Conservation (phyloP, 257 asterid genomes). For the Schizonepeta tenuifolia region DNA sequence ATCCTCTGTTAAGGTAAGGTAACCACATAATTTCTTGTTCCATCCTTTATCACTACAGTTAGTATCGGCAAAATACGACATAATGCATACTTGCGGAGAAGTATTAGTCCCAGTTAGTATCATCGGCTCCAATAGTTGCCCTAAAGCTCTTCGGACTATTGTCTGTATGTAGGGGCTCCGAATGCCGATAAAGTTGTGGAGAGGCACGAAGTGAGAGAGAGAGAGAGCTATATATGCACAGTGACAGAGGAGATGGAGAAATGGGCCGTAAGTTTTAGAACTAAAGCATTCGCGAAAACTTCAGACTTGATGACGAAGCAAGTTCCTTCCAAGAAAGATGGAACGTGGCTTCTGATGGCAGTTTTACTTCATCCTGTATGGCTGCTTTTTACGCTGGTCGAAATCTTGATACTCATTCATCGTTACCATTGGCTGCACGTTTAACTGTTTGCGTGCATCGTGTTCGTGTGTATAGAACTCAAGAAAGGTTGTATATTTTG, state of each 20-base stretch:
- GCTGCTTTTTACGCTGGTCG: neutral
- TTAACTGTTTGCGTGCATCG: no score
- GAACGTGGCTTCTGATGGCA: neutral
- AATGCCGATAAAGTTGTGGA: no score
- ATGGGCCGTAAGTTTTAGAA: conserved; percentile 32
- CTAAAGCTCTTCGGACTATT: no score
- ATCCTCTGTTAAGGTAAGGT: conserved; percentile 33
- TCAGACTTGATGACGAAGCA: no score
- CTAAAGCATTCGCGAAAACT: neutral
- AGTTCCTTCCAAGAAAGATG: conserved; percentile 1
- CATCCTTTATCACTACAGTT: neutral
- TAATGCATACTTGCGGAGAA: no score
- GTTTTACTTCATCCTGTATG: neutral
- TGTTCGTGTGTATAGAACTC: no score
- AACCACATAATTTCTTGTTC: neutral
- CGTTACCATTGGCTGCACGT: no score
- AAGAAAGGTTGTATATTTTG: no score
- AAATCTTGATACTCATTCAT: no score
- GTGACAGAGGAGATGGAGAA: conserved; percentile 44
- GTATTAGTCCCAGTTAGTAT: no score
- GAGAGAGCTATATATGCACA: conserved; percentile 46
- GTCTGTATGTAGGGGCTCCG: no score
- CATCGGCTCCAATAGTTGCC: no score
- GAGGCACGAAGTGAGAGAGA: conserved; percentile 40
- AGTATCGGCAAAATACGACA: neutral